Percentiles rank a stretch among this genome's conserved stretches.
Conservation (phyloP, 192 early-diverging fungal genomes). For the Coemansia umbellata region DNA sequence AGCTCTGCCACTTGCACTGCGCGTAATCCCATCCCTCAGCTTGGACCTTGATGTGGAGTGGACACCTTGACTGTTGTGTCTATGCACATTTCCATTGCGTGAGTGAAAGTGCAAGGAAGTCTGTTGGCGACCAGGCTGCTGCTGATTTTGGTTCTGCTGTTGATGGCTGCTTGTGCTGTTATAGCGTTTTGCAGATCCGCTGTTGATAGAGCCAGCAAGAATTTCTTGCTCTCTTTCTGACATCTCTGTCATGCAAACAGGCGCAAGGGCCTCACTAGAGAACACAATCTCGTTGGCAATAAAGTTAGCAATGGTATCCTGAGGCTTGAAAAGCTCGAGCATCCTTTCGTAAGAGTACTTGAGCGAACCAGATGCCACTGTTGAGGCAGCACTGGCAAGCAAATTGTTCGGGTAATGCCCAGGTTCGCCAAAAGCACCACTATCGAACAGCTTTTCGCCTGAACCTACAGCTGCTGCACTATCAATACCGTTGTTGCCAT, state of each 20-base stretch:
- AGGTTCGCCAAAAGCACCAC: neutral
- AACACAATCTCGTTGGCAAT: slow-evolving; percentile 65
- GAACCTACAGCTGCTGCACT: neutral
- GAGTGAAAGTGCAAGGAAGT: slow-evolving; percentile 9
- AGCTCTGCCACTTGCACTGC: neutral
- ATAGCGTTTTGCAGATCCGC: slow-evolving; percentile 51
- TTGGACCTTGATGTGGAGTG: neutral
- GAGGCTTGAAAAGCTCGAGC: slow-evolving; percentile 65
- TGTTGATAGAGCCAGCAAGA: slow-evolving; percentile 50
- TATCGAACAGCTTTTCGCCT: slow-evolving; percentile 6
- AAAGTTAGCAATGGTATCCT: slow-evolving; percentile 58
- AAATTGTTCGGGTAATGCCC: neutral
- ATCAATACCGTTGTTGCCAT: slow-evolving; percentile 2
- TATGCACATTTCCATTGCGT: slow-evolving; percentile 18
- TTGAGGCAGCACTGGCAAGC: slow-evolving; percentile 1
- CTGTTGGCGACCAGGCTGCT: slow-evolving; percentile 6
- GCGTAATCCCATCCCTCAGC: neutral
- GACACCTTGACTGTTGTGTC: slow-evolving; percentile 12
- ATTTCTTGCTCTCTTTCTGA: slow-evolving; percentile 63
- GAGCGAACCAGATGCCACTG: slow-evolving; percentile 51
- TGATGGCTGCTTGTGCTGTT: slow-evolving; percentile 15
- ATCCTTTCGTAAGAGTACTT: slow-evolving; percentile 74
- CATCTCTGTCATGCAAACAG: slow-evolving; percentile 56
- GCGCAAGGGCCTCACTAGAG: slow-evolving; percentile 55
- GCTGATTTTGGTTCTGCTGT: neutral